A percentile compares a stretch with the other conserved stretches of the same genome.
Conservation (phyloP, 768 basidiomycete genomes). For the Brasilioporus rufonigricans region DNA sequence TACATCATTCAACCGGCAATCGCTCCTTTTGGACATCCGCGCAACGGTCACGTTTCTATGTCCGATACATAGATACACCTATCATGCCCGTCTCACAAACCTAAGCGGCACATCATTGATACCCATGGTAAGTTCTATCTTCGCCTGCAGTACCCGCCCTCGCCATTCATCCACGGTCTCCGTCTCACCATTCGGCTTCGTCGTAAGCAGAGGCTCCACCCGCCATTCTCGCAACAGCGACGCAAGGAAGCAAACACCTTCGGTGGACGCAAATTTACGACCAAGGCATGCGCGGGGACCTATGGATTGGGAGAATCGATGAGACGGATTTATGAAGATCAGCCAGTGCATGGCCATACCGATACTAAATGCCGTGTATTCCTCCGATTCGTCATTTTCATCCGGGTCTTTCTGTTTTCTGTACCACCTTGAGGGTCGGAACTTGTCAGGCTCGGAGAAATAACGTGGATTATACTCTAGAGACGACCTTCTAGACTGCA, state of each 20-base stretch:
- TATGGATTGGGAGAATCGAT: slow-evolving; percentile 11
- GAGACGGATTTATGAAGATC: not conserved
- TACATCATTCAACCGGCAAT: not conserved
- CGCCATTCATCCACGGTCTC: slow-evolving; percentile 26
- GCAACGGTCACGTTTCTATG: not conserved
- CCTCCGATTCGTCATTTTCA: slow-evolving; percentile 15
- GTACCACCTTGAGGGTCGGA: slow-evolving; percentile 40
- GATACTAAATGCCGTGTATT: slow-evolving; percentile 23
- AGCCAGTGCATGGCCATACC: slow-evolving; percentile 10
- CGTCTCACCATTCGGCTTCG: slow-evolving; percentile 4
- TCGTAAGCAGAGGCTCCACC: slow-evolving; percentile 42
- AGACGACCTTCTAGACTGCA: not conserved
- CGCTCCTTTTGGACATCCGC: slow-evolving; percentile 13
- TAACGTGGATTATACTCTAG: slow-evolving; percentile 38
- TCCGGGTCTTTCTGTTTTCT: slow-evolving; percentile 7
- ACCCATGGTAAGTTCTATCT: slow-evolving; percentile 12
- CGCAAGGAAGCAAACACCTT: slow-evolving; percentile 53
- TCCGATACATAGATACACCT: not conserved
- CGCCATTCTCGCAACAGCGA: slow-evolving; percentile 52
- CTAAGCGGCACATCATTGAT: slow-evolving; percentile 23
- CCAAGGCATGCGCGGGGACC: slow-evolving; percentile 55
- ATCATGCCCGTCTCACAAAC: slow-evolving; percentile 16
- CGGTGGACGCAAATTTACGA: slow-evolving; percentile 51
- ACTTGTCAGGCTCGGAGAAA: slow-evolving; percentile 37
- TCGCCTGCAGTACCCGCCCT: slow-evolving; percentile 20